These are phyloP conservation scores for Erysiphe pulchra DNA, from an alignment of 2,329 filamentous ascomycete genomes.

Conservation along the genomic window DNA sequence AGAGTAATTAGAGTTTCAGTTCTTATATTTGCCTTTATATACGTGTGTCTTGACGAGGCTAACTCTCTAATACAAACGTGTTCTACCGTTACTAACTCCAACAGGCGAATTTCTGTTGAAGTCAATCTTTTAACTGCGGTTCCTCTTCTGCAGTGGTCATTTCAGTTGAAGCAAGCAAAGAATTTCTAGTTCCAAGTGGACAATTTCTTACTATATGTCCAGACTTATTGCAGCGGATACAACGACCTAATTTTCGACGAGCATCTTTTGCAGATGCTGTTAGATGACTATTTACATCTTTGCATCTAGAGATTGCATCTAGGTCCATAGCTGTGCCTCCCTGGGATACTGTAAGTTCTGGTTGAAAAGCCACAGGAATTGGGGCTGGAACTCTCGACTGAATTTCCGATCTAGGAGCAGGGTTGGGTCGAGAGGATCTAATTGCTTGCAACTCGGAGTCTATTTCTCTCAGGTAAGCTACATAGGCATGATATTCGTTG, in stretches of 20 bases:
- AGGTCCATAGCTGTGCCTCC: not conserved
- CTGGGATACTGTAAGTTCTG: not conserved
- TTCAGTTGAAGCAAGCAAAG: no score
- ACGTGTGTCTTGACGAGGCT: not conserved
- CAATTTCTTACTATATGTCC: not conserved
- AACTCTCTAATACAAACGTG: not conserved
- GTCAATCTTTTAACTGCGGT: no score
- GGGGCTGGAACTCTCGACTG: not conserved
- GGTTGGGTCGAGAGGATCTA: not conserved
- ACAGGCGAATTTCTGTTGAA: not conserved
- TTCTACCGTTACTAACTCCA: not conserved
- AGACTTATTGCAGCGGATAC: not conserved
- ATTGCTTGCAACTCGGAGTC: not conserved
- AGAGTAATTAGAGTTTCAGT: not conserved
- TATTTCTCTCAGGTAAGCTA: not conserved
- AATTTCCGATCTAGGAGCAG: not conserved
- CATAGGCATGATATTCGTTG: not conserved
- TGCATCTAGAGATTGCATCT: not conserved
- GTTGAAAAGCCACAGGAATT: not conserved
- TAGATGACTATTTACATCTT: not conserved
- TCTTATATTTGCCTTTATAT: not conserved
- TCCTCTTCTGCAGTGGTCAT: no score
- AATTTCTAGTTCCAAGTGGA: not conserved
- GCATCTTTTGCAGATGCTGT: not conserved
- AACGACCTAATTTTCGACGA: not conserved